Base-by-base conservation (phyloP, 208 protist genomes). In the Acanthamoeba lenticulata region DNA sequence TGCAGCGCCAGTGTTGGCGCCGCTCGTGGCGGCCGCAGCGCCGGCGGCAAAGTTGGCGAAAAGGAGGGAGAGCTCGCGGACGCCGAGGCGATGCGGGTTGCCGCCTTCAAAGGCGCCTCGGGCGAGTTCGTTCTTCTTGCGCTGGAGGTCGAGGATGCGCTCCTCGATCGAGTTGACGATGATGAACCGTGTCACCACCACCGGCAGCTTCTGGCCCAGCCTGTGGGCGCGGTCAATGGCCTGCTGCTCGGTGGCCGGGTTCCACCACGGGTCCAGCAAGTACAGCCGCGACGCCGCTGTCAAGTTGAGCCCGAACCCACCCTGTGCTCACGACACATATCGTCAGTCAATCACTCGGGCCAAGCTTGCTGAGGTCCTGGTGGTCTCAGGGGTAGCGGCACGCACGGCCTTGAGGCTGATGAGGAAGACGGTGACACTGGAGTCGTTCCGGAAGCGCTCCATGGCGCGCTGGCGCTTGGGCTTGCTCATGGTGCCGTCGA, bases 181-280 rank as follows among this genome's bases (percentile, higher is more conserved):
- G 24, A 86, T 27, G 77, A 55, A 86, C 21, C 77, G 77, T 6
- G 77, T 86, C 24, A 86, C 77, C 7, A 86, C 77, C 42, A 86
- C 77, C 24, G 36, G 40, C 32, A 27, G 19, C 42, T 44, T 86
- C 27, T 86, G 77, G 77, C 77, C 77, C 77, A 86, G 32, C 1
- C 77, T 44, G 42, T 86, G 77, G 24, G 77, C 77, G 19, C 77
- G 38, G 40, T 86, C 77, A 13, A 86, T 86, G 19, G 77, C 77
- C 29, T 74, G 65, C 65, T 74, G 65, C 65, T 74, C 65, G 27
- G 32, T 74, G 6, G 65, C 65, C 11, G 65, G 65, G 36, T 74
- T 74, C 98, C 98, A 99, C 95, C 94, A 97, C 21, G 96, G 92
- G 52, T 92, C 95, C 2, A 96, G 42, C n/a, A 97, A 38, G 65